phyloP scores from a whole-genome alignment of 2,329 filamentous ascomycete species.

The Verticillium nonalfalfae region DNA sequence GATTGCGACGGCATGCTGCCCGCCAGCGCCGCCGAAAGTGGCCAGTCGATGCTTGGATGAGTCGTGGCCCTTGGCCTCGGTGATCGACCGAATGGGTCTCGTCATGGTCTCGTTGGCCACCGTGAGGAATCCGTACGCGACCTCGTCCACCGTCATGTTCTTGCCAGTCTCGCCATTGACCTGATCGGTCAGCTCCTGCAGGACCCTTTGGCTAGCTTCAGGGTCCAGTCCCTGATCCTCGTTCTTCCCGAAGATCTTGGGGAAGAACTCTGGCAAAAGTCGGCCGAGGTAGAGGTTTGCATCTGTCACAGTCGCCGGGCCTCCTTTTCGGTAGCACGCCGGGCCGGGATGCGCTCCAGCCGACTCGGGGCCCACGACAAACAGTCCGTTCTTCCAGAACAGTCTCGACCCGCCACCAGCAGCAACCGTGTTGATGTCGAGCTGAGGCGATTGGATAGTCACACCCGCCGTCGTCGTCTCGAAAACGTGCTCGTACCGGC shows the following conservation, averaged over 20 bases:
- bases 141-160: constrained; percentile 60
- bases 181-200: constrained; percentile 68
- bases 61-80: constrained; percentile 87
- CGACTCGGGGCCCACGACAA: constrained; percentile 85
- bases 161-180: constrained; percentile 72
- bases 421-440: constrained; percentile 93
- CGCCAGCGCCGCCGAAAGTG: constrained; percentile 87
- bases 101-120: constrained; percentile 93
- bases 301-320: constrained; percentile 87
- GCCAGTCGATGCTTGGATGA: constrained; percentile 86
- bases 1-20: constrained; percentile 88
- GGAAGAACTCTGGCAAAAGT: constrained; percentile 84
- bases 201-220: constrained; percentile 66
- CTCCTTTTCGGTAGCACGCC: constrained; percentile 84
- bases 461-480: constrained; percentile 93
- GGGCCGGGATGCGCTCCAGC: constrained; percentile 86
- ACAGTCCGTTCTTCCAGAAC: constrained; percentile 84
- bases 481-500: constrained; percentile 87
- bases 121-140: constrained; percentile 83
- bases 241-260: constrained; percentile 88
- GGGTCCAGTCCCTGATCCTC: constrained; percentile 77
- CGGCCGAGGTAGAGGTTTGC: constrained; percentile 83
- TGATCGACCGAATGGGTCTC: constrained; percentile 80
- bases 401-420: constrained; percentile 80
- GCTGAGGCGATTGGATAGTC: constrained; percentile 83